Percentiles rank a stretch among this genome's conserved stretches.
Conservation (phyloP, 768 basidiomycete species). For the Albatrellus ellisii region DNA sequence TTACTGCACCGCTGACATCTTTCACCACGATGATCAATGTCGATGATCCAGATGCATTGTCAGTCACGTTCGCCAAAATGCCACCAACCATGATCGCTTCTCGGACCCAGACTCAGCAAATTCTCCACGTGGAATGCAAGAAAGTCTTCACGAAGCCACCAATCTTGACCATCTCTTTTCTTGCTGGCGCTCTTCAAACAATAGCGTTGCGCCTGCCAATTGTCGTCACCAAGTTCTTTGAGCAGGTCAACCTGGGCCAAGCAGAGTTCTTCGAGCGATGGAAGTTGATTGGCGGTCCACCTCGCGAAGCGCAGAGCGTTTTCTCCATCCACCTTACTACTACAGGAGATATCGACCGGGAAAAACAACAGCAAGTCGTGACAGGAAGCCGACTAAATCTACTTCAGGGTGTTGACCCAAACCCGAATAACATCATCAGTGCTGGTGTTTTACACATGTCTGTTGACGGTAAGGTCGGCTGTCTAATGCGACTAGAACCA, state of each 20-base stretch:
- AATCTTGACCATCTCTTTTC: constrained; percentile 75
- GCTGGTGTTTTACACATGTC: constrained; percentile 96
- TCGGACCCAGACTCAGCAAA: constrained; percentile 83
- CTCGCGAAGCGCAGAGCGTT: constrained; percentile 80
- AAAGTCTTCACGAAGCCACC: constrained; percentile 68
- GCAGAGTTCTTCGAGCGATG: constrained; percentile 95
- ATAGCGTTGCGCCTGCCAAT: constrained; percentile 78
- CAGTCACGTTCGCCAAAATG: constrained; percentile 81
- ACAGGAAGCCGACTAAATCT: constrained; percentile 66
- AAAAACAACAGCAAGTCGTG: constrained; percentile 63
- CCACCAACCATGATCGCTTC: constrained; percentile 72
- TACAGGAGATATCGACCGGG: constrained; percentile 60
- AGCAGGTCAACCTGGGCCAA: constrained; percentile 74
- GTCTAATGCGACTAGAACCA: constrained; percentile 84
- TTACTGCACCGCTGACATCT: constrained; percentile 75
- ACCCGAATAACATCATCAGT: constrained; percentile 83
- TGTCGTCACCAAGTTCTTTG: constrained; percentile 83
- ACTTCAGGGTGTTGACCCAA: constrained; percentile 82
- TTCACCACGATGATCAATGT: constrained; percentile 78
- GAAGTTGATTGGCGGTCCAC: constrained; percentile 94
- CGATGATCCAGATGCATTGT: constrained; percentile 61
- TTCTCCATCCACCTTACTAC: constrained; percentile 67
- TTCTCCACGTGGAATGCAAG: constrained; percentile 92
- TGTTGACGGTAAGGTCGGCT: constrained; percentile 89
- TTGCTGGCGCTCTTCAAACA: constrained; percentile 86